Evolutionary conservation across 2,329 filamentous ascomycete species (phyloP), one percentile per base, ranked within the genome.

Genomic region (Raffaelea arxii): DNA sequence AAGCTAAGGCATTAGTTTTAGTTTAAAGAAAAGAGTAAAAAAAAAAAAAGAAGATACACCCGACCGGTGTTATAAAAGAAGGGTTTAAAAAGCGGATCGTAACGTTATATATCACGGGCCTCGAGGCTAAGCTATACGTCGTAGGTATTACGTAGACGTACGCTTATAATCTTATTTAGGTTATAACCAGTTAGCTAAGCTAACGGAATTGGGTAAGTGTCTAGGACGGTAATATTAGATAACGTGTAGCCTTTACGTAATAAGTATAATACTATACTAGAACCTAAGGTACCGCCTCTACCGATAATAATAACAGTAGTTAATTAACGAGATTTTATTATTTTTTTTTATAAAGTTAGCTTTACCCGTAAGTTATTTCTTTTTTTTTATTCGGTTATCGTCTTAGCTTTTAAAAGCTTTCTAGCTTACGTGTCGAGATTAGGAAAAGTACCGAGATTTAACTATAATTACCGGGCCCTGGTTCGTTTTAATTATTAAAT

Each of bases 1-100:
- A 10, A 48, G 46, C 46, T 48, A 25, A 6, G 9, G 9, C 10
- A 16, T 32, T 32, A 32, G 27, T n/a, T n/a, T n/a, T n/a, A 21
- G 23, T 25, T 23, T 14, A 24, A 4, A 36, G 14, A 25, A 18
- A 37, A 7, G 11, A 21, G 41, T 19, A 12, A 23, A 18, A 21
- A 19, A n/a, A 6, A 6, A 18, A 7, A 18, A 7, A 38, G 30
- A 14, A 4, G 2, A 38, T 21, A 4, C n/a, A 47, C 46, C 18
- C 41, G 25, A n/a, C 46, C 46, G 4, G 46, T 47, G 22, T 44
- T 43, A 50, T 80, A 80, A 1, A 61, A 64, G 1, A 64, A 66
- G n/a, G 66, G 62, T 56, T 81, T 68, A 58, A 80, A 80, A 9
- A 48, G 38, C 23, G 32, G 27, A 11, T 72, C 68, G 25, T 64